Conservation (phyloP, 345 rosid species). For the Salix viminalis region DNA sequence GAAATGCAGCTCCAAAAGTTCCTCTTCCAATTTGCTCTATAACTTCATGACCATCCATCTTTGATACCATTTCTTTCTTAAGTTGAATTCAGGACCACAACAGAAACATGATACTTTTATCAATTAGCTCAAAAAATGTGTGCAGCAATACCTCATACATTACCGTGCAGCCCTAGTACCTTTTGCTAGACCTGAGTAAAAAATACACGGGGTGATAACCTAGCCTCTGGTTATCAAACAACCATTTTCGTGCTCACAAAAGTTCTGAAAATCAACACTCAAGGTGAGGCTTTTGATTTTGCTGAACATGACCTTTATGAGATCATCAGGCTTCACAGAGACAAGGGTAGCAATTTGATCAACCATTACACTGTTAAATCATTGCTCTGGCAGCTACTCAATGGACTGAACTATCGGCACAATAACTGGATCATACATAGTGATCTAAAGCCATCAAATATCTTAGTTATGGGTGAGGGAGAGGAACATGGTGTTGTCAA, state of each 20-base stretch:
- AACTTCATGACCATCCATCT: constrained; percentile 44
- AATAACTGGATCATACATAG: constrained; percentile 98
- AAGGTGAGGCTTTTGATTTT: no score
- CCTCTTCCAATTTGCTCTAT: constrained; percentile 61
- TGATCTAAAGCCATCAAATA: constrained; percentile 95
- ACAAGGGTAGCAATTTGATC: constrained; percentile 57
- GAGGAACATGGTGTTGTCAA: constrained; percentile 92
- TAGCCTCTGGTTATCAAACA: neutral
- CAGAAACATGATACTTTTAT: neutral
- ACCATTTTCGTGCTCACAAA: neutral
- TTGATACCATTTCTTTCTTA: no score
- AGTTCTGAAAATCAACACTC: neutral
- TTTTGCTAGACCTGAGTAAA: neutral
- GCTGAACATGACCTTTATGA: no score
- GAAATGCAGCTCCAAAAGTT: constrained; percentile 48
- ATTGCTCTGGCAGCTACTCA: constrained; percentile 29
- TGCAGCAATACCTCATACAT: neutral
- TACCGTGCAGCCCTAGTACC: neutral
- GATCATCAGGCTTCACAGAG: constrained; percentile 71
- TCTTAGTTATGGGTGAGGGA: constrained; percentile 97
- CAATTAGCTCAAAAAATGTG: constrained; percentile 2
- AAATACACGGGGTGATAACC: neutral
- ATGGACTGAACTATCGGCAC: constrained; percentile 59
- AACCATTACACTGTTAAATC: constrained; percentile 88
- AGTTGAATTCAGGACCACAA: no score